phyloP scores from a whole-genome alignment of 2,329 filamentous ascomycete genomes.

The Dissoconium aciculare region DNA sequence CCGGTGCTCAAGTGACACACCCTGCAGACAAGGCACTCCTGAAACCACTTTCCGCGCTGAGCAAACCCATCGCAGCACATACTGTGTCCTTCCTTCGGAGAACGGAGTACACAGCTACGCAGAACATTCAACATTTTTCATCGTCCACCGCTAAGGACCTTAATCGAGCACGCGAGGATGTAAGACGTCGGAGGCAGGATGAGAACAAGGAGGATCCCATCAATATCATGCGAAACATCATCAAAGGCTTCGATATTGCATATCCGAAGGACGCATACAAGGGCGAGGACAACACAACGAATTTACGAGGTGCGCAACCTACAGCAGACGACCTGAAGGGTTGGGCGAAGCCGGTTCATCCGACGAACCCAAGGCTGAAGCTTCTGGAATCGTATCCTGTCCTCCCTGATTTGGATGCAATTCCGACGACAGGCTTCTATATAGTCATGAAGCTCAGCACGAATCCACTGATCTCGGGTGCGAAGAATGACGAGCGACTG shows the following conservation, averaged over 20 bases:
- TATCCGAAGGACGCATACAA: constrained; percentile 51
- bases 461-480: constrained; percentile 37
- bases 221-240: constrained; percentile 45
- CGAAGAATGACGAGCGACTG: constrained; percentile 43
- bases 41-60: constrained; percentile 66
- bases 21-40: constrained; percentile 74
- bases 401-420: constrained; percentile 45
- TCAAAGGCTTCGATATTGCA: constrained; percentile 50
- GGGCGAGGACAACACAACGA: constrained; percentile 45
- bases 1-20: constrained; percentile 56
- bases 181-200: constrained; percentile 24
- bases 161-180: constrained; percentile 29
- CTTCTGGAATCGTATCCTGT: constrained; percentile 46
- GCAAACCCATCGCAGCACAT: constrained; percentile 64
- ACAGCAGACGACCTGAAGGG: constrained; percentile 41
- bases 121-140: constrained; percentile 32
- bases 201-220: constrained; percentile 41
- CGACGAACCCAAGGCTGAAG: constrained; percentile 41
- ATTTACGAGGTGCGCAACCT: constrained; percentile 38
- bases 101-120: constrained; percentile 78
- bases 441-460: constrained; percentile 47
- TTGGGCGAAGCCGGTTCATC: constrained; percentile 46
- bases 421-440: constrained; percentile 44
- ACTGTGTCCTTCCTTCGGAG: constrained; percentile 86
- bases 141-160: constrained; percentile 40